Evolutionary conservation across 2,329 filamentous ascomycete species (phyloP), one percentile per base, ranked within the genome.

Genomic region (Penicillium vulpinum): DNA sequence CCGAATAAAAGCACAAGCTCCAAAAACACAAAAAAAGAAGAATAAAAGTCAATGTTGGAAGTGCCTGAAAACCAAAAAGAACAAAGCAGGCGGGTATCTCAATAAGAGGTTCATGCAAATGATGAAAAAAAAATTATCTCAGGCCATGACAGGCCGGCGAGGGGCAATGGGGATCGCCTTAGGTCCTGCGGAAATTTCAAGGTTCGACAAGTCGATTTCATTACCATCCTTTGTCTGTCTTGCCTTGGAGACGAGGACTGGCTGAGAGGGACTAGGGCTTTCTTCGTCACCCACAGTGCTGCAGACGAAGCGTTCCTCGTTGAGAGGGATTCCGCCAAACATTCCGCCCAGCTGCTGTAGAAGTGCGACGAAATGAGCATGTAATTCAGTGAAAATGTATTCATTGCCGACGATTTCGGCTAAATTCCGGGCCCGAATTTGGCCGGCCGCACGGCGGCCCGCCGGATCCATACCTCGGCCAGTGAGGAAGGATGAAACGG

Each of bases 341-440:
- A 77, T 76, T 16, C 71, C 69, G 10, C 78, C 75, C 24, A 81
- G 65, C 57, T 78, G 76, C 57, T 78, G 76, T 7, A 81, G 66
- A n/a, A 81, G 64, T n/a, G 73, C 75, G 18, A 80, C 77, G 67
- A 85, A 85, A 52, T 80, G 74, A 31, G 77, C 78, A 67, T 85
- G 83, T 9, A 85, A 69, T 60, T 84, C 80, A 11, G 83, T 79
- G 62, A 85, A 85, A 62, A 85, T 81, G 69, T 80, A 79, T 56
- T 83, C 81, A 54, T 83, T 81, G 36, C 83, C 83, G 6, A 84
- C 80, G 48, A 85, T 84, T 65, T 85, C 83, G 15, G 80, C 78
- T n/a, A 85, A 71, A 53, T 80, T 82, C 59, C 83, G 79, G 22
- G 82, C 81, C 46, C 80, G 79, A 63, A 82, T 80, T 54, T 82